phyloP scores from a whole-genome alignment of 2,329 filamentous ascomycete species.

The Aspergillus piperis region DNA sequence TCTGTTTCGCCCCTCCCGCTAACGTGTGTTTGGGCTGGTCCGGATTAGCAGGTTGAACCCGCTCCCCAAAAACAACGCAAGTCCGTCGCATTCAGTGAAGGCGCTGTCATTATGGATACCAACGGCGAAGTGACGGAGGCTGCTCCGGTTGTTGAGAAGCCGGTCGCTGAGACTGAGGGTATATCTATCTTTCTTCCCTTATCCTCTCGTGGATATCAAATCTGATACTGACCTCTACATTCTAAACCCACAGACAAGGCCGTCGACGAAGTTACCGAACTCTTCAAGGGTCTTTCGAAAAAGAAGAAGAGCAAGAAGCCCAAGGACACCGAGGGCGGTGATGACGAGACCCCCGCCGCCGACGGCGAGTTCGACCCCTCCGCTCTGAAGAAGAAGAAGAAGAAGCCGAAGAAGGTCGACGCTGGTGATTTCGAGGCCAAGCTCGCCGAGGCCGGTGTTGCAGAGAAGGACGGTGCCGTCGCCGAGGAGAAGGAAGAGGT shows the following conservation, averaged over 20 bases:
- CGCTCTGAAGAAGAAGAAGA: constrained; percentile 84
- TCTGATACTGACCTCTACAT: constrained; percentile 23
- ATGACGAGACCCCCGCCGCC: constrained; percentile 53
- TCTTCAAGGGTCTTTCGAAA: constrained; percentile 71
- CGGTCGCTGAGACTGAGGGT: constrained; percentile 55
- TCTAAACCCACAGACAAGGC: constrained; percentile 51
- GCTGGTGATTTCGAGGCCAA: constrained; percentile 68
- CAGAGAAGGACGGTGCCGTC: constrained; percentile 60
- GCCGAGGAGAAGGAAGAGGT: constrained; percentile 58
- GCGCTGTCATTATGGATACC: constrained; percentile 81
- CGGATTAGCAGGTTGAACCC: constrained; percentile 44
- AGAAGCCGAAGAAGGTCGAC: constrained; percentile 59
- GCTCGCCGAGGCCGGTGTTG: constrained; percentile 62
- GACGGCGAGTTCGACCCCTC: constrained; percentile 66
- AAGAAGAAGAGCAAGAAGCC: constrained; percentile 69
- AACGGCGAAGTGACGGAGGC: constrained; percentile 82
- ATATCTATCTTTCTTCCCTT: constrained; percentile 21
- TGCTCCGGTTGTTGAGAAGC: constrained; percentile 70
- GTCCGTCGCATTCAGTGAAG: constrained; percentile 90
- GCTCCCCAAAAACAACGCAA: constrained; percentile 76
- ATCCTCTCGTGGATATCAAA: not conserved
- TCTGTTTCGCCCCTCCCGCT: constrained; percentile 24
- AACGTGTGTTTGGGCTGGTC: constrained; percentile 27
- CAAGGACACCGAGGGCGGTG: constrained; percentile 55
- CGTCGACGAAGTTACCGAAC: constrained; percentile 65